Percentiles rank a stretch among this genome's conserved stretches.
phyloP scores from a whole-genome alignment of 352 stramenopile species.

The Phytopythium oedochilum region DNA sequence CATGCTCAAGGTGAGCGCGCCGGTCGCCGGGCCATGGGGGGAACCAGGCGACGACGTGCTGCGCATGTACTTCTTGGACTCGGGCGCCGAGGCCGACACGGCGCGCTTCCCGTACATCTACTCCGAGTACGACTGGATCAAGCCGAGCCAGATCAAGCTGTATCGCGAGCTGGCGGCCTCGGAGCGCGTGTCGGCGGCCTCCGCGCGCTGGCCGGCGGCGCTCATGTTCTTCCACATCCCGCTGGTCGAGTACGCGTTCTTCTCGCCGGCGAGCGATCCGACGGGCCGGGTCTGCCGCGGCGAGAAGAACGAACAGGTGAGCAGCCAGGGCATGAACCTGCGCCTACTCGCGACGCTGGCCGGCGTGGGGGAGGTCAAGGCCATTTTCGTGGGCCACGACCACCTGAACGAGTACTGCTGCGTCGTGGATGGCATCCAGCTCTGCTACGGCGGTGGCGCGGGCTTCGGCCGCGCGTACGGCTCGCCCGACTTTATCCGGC shows the following conservation, averaged over 20 bases:
- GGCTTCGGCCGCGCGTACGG: conserved; percentile 36
- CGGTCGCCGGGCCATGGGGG: conserved; percentile 31
- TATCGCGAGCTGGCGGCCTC: conserved; percentile 25
- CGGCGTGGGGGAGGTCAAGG: conserved; percentile 49
- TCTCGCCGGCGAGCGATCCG: conserved; percentile 11
- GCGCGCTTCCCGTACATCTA: conserved; percentile 18
- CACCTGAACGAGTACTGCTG: conserved; percentile 66
- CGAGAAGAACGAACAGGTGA: conserved; percentile 24
- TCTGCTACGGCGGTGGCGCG: conserved; percentile 52
- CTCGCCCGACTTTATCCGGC: conserved; percentile 17
- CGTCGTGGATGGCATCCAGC: conserved; percentile 31
- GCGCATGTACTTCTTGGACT: conserved; percentile 76
- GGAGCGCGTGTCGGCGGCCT: background rate
- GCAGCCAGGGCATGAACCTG: conserved; percentile 21
- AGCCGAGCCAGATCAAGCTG: conserved; percentile 35
- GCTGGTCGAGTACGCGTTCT: conserved; percentile 36
- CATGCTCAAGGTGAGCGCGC: conserved; percentile 41
- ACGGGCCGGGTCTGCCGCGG: conserved; percentile 5
- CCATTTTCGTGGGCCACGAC: conserved; percentile 53
- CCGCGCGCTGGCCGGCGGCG: conserved; percentile 19
- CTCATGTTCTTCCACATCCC: conserved; percentile 71
- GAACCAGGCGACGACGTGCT: conserved; percentile 26
- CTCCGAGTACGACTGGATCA: conserved; percentile 42
- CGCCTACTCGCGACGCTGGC: conserved; percentile 36
- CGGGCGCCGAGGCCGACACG: conserved; percentile 25